Conservation (phyloP, 331 rosid species). For the Quercus phellos region DNA sequence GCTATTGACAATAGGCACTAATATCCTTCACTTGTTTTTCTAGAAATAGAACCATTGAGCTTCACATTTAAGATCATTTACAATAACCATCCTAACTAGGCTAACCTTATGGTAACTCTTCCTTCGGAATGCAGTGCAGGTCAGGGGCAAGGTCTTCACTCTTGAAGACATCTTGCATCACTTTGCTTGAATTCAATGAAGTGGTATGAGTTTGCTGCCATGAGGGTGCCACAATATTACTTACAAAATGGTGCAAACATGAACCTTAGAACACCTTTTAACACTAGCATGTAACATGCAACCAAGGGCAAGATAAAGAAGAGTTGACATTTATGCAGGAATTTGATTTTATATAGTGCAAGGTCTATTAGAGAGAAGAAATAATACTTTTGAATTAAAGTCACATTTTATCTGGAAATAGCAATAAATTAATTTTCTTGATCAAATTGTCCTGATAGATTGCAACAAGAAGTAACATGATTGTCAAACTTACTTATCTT, state of each 20-base stretch:
- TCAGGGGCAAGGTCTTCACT: neutral
- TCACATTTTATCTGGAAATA: neutral
- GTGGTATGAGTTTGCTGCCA: neutral
- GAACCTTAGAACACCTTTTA: neutral
- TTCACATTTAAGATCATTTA: neutral
- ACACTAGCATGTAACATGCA: neutral
- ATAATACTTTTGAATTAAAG: neutral
- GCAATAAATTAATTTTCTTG: neutral
- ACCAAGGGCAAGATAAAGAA: neutral
- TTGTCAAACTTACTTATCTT: slow-evolving; percentile 11
- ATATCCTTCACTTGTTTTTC: neutral
- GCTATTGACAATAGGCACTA: neutral
- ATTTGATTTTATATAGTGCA: neutral
- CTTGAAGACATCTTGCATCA: neutral
- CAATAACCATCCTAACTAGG: neutral
- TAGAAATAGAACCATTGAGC: neutral
- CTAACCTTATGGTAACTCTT: neutral
- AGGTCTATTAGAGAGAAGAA: neutral
- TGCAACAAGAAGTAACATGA: neutral
- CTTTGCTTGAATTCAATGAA: neutral
- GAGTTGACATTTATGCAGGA: neutral
- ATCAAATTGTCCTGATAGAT: neutral
- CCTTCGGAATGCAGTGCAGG: neutral
- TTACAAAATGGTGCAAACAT: too few relatives aligned
- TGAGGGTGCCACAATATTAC: too few relatives aligned